phyloP scores from a whole-genome alignment of 176 grass and related monocot genomes.

The Ampelocalamus luodianensis region DNA sequence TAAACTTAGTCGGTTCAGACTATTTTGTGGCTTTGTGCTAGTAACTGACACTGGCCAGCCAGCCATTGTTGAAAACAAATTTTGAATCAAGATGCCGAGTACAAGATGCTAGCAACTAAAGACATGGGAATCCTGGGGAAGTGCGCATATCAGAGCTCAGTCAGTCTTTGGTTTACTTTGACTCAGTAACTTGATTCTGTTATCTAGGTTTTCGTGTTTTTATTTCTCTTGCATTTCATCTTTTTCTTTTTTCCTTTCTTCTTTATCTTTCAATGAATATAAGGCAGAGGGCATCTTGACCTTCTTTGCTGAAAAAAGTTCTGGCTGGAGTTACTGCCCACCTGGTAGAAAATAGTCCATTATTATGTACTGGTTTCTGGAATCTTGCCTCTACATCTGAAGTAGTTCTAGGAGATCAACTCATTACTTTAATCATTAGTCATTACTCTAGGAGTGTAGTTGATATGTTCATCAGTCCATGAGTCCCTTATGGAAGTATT shows the following conservation, averaged over 20 bases:
- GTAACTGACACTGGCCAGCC: background rate
- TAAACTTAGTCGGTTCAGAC: background rate
- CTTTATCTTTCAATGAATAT: background rate
- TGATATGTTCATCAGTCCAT: background rate
- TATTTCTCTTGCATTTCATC: background rate
- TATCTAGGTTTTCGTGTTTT: background rate
- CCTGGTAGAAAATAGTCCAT: background rate
- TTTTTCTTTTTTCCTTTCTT: background rate
- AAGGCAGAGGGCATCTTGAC: background rate
- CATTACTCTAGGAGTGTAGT: background rate
- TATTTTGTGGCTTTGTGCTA: background rate
- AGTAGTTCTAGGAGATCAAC: background rate
- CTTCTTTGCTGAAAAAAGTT: background rate
- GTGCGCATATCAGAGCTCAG: background rate
- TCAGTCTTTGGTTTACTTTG: background rate
- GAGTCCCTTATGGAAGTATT: background rate
- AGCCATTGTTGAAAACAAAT: background rate
- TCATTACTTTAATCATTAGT: background rate
- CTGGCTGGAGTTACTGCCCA: background rate
- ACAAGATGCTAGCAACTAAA: background rate
- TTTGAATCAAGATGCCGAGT: background rate
- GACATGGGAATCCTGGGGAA: background rate
- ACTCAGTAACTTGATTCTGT: background rate
- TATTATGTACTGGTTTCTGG: background rate
- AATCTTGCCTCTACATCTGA: background rate